phyloP scores from a whole-genome alignment of 2,329 filamentous ascomycete species.

The Gliomastix tumulicola region DNA sequence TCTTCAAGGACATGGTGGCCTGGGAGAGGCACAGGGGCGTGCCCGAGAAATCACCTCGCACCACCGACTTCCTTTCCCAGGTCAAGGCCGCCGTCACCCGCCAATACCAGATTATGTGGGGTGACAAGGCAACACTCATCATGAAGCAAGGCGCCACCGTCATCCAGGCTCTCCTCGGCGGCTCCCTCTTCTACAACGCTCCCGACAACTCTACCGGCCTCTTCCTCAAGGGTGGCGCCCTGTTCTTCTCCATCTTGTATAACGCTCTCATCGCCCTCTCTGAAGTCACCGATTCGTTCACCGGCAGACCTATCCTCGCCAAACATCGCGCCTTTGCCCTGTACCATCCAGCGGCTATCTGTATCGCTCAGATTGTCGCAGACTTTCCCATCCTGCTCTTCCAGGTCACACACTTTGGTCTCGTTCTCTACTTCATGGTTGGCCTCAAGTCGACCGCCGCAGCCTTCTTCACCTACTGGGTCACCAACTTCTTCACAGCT shows the following conservation, averaged over 20 bases:
- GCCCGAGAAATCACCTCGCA: slow-evolving; percentile 46
- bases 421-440: slow-evolving; percentile 60
- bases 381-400: slow-evolving; percentile 50
- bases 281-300: slow-evolving; percentile 59
- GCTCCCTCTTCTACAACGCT: slow-evolving; percentile 62
- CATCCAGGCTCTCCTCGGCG: slow-evolving; percentile 53
- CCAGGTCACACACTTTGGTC: slow-evolving; percentile 50
- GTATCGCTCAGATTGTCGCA: slow-evolving; percentile 48
- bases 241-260: slow-evolving; percentile 59
- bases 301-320: slow-evolving; percentile 48
- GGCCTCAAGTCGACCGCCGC: slow-evolving; percentile 42
- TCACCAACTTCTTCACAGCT: slow-evolving; percentile 40
- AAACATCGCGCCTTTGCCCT: slow-evolving; percentile 53
- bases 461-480: slow-evolving; percentile 57
- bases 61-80: slow-evolving; percentile 45
- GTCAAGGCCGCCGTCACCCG: slow-evolving; percentile 47
- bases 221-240: slow-evolving; percentile 55
- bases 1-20: slow-evolving; percentile 45
- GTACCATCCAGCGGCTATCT: slow-evolving; percentile 51
- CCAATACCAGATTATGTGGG: slow-evolving; percentile 60
- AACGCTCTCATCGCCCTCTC: slow-evolving; percentile 57
- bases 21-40: slow-evolving; percentile 49
- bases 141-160: slow-evolving; percentile 55
- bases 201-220: slow-evolving; percentile 49
- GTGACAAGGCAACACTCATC: slow-evolving; percentile 55